These are phyloP conservation scores for Elsinoe perseae DNA, from an alignment of 2,329 filamentous ascomycete genomes.

Conservation along the genomic window DNA sequence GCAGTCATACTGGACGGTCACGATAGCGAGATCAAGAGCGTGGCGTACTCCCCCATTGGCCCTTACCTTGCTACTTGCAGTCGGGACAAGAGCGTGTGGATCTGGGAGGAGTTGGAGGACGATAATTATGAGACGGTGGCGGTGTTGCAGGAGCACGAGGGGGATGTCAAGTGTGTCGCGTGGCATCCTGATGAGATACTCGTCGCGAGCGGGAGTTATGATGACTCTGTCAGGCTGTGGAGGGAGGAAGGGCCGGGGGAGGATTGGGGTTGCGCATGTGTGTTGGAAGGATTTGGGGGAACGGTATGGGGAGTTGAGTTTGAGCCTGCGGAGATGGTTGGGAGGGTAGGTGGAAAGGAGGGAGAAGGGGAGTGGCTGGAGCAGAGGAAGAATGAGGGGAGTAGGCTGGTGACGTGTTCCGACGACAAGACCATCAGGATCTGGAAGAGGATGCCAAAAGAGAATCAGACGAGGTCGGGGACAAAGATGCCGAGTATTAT, in stretches of 20 bases:
- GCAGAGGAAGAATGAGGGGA: slow-evolving; percentile 35
- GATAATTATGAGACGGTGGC: slow-evolving; percentile 97
- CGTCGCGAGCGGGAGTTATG: slow-evolving; percentile 86
- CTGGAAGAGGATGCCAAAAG: slow-evolving; percentile 61
- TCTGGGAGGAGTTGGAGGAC: slow-evolving; percentile 94
- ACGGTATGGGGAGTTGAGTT: slow-evolving; percentile 87
- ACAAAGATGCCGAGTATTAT: slow-evolving; percentile 86
- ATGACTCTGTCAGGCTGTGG: slow-evolving; percentile 84
- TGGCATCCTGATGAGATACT: slow-evolving; percentile 80
- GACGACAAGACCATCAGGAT: slow-evolving; percentile 73
- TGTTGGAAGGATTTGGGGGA: slow-evolving; percentile 69
- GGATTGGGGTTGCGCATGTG: slow-evolving; percentile 85
- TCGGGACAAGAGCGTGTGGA: slow-evolving; percentile 92
- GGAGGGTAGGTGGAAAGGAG: slow-evolving; percentile 20
- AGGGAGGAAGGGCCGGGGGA: slow-evolving; percentile 81
- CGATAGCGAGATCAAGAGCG: slow-evolving; percentile 82
- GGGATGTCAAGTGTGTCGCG: slow-evolving; percentile 86
- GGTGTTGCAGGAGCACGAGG: slow-evolving; percentile 87
- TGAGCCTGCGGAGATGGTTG: slow-evolving; percentile 39
- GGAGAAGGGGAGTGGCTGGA: slow-evolving; percentile 32
- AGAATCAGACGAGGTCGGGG: slow-evolving; percentile 43
- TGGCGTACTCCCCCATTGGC: slow-evolving; percentile 65
- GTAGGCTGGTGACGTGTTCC: slow-evolving; percentile 70
- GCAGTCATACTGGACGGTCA: slow-evolving; percentile 89
- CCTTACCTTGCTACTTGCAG: slow-evolving; percentile 82